Evolutionary conservation across 208 protist genomes (phyloP).

Genomic region (Leishmania braziliensis): DNA sequence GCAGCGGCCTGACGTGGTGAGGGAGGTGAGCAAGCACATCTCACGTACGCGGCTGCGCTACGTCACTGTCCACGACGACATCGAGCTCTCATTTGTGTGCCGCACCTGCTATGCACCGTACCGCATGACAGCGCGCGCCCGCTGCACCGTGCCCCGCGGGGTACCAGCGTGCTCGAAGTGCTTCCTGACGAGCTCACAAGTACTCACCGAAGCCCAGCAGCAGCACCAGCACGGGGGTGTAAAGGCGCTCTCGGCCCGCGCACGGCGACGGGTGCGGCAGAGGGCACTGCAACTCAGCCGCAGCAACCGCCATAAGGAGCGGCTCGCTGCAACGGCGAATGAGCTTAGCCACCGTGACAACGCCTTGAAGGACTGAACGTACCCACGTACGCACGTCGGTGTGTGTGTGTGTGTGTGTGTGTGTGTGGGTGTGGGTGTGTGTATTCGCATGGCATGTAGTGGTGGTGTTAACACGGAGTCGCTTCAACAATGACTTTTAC

Average conservation of each 20-base stretch:
- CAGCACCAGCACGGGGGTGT: not conserved
- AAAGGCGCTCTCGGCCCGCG: constrained; percentile 6
- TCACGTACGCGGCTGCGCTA: constrained; percentile 41
- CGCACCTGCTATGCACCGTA: constrained; percentile 67
- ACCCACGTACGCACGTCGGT: not conserved
- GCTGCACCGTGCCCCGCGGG: constrained; percentile 52
- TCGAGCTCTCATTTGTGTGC: constrained; percentile 75
- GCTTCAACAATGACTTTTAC: not conserved
- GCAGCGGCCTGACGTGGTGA: constrained; percentile 73
- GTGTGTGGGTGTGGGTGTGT: constrained; percentile 1
- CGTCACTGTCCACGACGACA: constrained; percentile 63
- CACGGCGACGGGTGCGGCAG: constrained; percentile 14
- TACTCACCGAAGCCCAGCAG: constrained; percentile 23
- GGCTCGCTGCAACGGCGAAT: constrained; percentile 30
- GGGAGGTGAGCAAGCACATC: constrained; percentile 62
- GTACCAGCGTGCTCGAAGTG: constrained; percentile 78
- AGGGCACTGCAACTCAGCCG: constrained; percentile 25
- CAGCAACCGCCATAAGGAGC: constrained; percentile 36
- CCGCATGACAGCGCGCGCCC: constrained; percentile 64
- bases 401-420: not conserved
- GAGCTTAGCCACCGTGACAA: constrained; percentile 46
- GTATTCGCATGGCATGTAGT: not conserved
- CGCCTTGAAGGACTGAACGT: constrained; percentile 44
- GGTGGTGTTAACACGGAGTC: not conserved
- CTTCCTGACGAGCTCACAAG: constrained; percentile 36